Conservation (phyloP, 2,329 filamentous ascomycete species). For the Cordyceps cicadae region DNA sequence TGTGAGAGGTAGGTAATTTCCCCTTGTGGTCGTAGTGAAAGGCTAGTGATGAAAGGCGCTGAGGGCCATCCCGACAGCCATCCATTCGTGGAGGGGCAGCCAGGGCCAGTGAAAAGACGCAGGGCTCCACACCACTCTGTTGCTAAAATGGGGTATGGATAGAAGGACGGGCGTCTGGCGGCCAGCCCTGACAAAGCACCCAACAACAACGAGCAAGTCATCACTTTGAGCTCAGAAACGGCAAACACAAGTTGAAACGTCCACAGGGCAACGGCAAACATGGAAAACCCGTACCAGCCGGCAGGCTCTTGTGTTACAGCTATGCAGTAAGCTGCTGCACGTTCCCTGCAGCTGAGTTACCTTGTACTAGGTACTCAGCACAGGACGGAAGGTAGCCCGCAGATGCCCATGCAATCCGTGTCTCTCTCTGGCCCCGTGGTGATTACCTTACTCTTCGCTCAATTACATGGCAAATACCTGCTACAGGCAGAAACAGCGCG, state of each 20-base stretch:
- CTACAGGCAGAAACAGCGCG: not conserved
- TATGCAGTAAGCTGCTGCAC: too few species aligned
- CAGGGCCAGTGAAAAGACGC: not conserved
- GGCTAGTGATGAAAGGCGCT: not conserved
- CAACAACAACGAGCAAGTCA: not conserved
- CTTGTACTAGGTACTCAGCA: not conserved
- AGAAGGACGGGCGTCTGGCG: not conserved
- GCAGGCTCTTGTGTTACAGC: too few species aligned
- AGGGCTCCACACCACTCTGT: not conserved
- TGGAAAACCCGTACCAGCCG: too few species aligned
- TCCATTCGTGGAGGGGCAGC: conserved; percentile 2
- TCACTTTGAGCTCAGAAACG: too few species aligned
- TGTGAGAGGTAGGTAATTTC: conserved; percentile 11
- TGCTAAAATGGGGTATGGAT: too few species aligned
- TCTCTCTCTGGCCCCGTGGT: too few species aligned
- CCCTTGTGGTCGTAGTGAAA: not conserved
- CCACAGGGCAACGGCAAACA: not conserved
- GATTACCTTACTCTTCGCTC: not conserved
- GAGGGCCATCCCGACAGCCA: not conserved
- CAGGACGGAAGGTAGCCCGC: too few species aligned
- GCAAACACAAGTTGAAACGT: too few species aligned
- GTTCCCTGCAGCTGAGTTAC: not conserved
- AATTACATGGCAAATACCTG: not conserved
- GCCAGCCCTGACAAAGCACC: not conserved
- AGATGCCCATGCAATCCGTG: too few species aligned